phyloP scores from a whole-genome alignment of 2,329 filamentous ascomycete species.

The Fusarium nisikadoi region DNA sequence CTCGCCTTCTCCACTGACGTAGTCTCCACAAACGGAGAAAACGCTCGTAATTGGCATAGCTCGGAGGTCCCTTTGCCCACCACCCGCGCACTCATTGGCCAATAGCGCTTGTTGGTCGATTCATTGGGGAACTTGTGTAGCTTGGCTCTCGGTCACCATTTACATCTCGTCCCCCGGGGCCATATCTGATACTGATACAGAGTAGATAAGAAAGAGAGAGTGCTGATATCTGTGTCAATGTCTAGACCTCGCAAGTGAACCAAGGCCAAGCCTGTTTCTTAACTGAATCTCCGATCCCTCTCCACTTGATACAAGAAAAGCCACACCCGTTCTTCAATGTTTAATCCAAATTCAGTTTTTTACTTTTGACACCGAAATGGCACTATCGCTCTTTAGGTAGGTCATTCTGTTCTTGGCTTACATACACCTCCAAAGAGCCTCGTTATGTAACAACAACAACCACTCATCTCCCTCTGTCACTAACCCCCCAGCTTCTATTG shows the following conservation, averaged over 20 bases:
- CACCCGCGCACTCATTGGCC: background rate
- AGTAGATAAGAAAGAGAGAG: background rate
- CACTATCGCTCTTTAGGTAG: constrained; percentile 8
- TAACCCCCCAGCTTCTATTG: background rate
- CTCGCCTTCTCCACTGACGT: constrained; percentile 16
- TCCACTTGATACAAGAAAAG: background rate
- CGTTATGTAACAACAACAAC: constrained; percentile 16
- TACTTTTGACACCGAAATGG: background rate
- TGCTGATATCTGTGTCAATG: background rate
- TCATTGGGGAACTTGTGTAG: constrained; percentile 23
- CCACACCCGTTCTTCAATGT: background rate
- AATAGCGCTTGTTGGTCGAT: background rate
- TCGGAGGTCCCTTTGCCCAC: background rate
- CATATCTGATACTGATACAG: background rate
- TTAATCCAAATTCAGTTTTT: background rate
- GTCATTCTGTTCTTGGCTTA: background rate
- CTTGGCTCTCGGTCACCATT: background rate
- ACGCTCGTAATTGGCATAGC: constrained; percentile 5
- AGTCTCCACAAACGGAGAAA: constrained; percentile 27
- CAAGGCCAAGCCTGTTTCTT: background rate
- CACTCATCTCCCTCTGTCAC: background rate
- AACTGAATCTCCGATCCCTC: background rate
- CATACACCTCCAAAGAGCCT: background rate
- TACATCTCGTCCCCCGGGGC: background rate
- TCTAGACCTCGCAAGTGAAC: background rate